Conservation (phyloP, 495 filamentous ascomycete genomes). For the Pyronema omphalodes region DNA sequence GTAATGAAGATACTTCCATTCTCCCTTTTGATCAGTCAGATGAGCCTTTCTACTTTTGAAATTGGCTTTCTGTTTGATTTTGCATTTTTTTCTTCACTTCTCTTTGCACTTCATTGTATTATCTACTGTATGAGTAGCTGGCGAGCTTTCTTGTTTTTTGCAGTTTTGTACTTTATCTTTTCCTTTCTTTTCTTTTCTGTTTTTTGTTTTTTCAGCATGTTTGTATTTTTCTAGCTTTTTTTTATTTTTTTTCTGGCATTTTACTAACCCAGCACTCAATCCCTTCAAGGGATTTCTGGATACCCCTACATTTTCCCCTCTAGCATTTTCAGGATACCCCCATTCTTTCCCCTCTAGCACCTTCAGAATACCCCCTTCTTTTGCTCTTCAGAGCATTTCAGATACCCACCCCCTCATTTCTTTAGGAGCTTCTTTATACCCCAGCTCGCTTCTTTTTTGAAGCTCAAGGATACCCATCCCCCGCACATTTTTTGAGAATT, state of each 20-base stretch:
- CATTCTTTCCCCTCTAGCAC: too few relatives aligned
- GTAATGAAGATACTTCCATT: slow-evolving; percentile 33
- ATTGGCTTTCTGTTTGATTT: background rate
- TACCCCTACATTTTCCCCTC: too few relatives aligned
- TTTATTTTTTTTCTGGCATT: slow-evolving; percentile 13
- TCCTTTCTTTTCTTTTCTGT: slow-evolving; percentile 3
- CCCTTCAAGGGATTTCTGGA: too few relatives aligned
- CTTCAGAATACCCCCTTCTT: too few relatives aligned
- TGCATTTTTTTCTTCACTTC: background rate
- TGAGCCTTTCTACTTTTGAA: slow-evolving; percentile 20
- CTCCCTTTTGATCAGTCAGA: slow-evolving; percentile 18
- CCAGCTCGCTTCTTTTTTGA: slow-evolving; percentile 10
- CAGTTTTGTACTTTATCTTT: slow-evolving; percentile 9
- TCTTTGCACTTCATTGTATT: background rate
- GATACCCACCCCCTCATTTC: too few relatives aligned
- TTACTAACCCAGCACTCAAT: too few relatives aligned
- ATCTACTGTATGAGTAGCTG: background rate
- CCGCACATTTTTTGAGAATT: too few relatives aligned
- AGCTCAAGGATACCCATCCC: too few relatives aligned
- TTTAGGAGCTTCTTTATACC: too few relatives aligned
- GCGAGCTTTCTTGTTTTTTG: background rate
- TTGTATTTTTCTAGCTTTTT: slow-evolving; percentile 9
- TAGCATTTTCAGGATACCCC: too few relatives aligned
- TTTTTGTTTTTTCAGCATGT: background rate
- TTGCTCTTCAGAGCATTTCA: too few relatives aligned